Conservation (phyloP, 208 protist genomes). For the Trypanosoma cruzi region DNA sequence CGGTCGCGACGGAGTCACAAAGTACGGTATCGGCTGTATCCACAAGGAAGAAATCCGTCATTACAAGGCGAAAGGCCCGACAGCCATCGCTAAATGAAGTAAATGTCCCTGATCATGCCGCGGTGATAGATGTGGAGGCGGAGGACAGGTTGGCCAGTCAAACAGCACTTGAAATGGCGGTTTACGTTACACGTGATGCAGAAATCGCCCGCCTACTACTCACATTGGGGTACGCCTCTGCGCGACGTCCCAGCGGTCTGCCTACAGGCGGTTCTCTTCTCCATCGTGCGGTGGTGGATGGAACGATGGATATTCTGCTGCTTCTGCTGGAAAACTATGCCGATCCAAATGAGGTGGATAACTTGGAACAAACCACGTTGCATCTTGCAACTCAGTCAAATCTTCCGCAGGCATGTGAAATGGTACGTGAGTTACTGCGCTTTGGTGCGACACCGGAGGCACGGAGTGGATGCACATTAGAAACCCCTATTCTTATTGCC, state of each 20-base stretch:
- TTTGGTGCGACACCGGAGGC: constrained; percentile 43
- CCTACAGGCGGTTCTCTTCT: constrained; percentile 55
- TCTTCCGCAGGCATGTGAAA: constrained; percentile 18
- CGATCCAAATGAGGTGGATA: constrained; percentile 66
- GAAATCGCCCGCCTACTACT: constrained; percentile 50
- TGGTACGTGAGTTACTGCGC: constrained; percentile 52
- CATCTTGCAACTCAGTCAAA: constrained; percentile 36
- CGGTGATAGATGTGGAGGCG: constrained; percentile 58
- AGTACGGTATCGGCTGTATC: neutral
- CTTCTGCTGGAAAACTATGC: constrained; percentile 72
- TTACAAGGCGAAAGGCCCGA: neutral
- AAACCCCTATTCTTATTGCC: constrained; percentile 70
- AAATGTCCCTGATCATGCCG: neutral
- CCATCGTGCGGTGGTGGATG: constrained; percentile 56
- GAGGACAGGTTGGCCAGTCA: constrained; percentile 37
- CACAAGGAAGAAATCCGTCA: neutral
- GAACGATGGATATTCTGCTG: constrained; percentile 30
- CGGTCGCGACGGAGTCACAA: neutral
- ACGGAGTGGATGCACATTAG: constrained; percentile 54
- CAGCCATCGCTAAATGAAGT: neutral
- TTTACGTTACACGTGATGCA: constrained; percentile 30
- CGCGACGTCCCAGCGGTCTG: constrained; percentile 47
- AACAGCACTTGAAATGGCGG: constrained; percentile 77
- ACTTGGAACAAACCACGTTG: constrained; percentile 64
- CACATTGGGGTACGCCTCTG: constrained; percentile 46